These are phyloP conservation scores for Parastagonospora nodorum DNA, from an alignment of 2,329 filamentous ascomycete species.

Conservation along the genomic window DNA sequence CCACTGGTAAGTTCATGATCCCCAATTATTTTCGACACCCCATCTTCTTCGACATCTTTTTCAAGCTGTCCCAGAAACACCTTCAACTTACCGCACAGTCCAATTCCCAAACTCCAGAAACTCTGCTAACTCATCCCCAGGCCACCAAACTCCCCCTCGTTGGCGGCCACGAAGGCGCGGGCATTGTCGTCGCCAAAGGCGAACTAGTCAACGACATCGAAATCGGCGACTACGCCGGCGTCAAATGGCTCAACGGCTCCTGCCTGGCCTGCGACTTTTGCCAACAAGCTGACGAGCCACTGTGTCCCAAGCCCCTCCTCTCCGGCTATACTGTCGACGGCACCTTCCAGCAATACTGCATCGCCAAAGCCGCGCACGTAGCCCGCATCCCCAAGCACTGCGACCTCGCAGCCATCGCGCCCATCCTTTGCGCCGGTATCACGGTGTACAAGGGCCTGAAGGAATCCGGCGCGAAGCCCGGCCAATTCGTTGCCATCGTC, in stretches of 20 bases:
- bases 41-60: background rate
- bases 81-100: background rate
- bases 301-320: conserved; percentile 75
- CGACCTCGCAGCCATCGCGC: conserved; percentile 75
- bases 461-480: conserved; percentile 75
- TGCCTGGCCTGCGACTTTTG: conserved; percentile 87
- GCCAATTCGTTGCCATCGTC: conserved; percentile 81
- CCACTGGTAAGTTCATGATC: conserved; percentile 59
- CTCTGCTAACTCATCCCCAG: conserved; percentile 24
- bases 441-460: conserved; percentile 93
- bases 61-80: background rate
- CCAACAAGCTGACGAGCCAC: conserved; percentile 77
- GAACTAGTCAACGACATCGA: conserved; percentile 74
- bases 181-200: conserved; percentile 80
- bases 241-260: conserved; percentile 90
- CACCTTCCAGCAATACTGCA: conserved; percentile 88
- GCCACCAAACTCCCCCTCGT: conserved; percentile 82
- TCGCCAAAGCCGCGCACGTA: conserved; percentile 85
- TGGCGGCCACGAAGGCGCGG: conserved; percentile 79
- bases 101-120: background rate
- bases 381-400: conserved; percentile 80
- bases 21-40: background rate
- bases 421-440: conserved; percentile 82
- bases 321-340: conserved; percentile 94
- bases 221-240: conserved; percentile 82